Percentiles rank a stretch among this genome's conserved stretches.
These are phyloP conservation scores for Crithidia acanthocephali DNA, from an alignment of 208 protist species.

Conservation along the genomic window DNA sequence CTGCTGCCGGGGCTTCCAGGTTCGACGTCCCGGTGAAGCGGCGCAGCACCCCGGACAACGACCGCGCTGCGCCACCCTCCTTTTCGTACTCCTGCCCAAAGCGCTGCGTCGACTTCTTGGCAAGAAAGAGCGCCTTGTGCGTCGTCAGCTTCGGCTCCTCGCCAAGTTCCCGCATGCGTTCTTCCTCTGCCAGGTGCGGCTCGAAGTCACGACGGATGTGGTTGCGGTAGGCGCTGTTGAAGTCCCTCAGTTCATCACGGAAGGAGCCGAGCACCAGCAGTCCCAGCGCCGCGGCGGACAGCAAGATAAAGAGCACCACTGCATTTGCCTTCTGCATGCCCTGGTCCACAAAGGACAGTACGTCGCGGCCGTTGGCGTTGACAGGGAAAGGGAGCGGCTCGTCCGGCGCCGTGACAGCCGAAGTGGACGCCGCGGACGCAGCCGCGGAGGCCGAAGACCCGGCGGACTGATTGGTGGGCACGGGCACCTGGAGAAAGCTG, in stretches of 20 bases:
- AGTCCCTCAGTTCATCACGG: conserved; percentile 24
- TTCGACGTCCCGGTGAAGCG: neutral
- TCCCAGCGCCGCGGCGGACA: conserved; percentile 34
- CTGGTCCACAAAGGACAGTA: conserved; percentile 46
- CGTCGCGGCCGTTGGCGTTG: conserved; percentile 42
- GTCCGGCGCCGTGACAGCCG: conserved; percentile 2
- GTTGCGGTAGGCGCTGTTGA: conserved; percentile 35
- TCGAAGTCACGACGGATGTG: conserved; percentile 46
- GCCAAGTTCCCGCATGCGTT: conserved; percentile 10
- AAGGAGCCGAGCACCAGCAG: conserved; percentile 59
- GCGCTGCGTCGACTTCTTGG: conserved; percentile 66
- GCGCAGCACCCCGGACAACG: conserved; percentile 25
- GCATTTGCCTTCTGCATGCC: conserved; percentile 37
- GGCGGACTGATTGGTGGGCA: conserved; percentile 24
- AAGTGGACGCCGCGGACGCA: neutral
- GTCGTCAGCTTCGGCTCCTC: conserved; percentile 37
- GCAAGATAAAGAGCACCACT: conserved; percentile 34
- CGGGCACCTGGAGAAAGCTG: conserved; percentile 56
- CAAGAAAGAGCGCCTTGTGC: conserved; percentile 48
- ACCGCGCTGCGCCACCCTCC: conserved; percentile 39
- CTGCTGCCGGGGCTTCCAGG: neutral
- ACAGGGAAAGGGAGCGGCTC: conserved; percentile 62
- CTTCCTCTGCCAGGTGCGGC: conserved; percentile 44
- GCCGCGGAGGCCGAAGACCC: neutral
- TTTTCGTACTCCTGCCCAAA: conserved; percentile 61